phyloP scores from a whole-genome alignment of 352 stramenopile species.

The Phytophthora tubulina region DNA sequence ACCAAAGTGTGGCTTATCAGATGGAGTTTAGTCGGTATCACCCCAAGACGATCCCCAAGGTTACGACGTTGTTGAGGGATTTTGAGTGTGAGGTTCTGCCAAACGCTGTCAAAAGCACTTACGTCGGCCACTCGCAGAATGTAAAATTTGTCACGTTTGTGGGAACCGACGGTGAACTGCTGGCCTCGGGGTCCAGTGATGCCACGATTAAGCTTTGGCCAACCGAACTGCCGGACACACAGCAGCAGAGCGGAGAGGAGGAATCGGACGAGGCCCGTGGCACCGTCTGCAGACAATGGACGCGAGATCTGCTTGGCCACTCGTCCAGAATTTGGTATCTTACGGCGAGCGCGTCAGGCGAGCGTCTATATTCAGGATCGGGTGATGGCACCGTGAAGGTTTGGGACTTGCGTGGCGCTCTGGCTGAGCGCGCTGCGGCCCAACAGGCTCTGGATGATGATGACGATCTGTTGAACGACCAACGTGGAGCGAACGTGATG shows the following conservation, averaged over 20 bases:
- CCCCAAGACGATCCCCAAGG: conserved; percentile 86
- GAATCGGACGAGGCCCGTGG: conserved; percentile 40
- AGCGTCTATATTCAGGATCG: conserved; percentile 81
- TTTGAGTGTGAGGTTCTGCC: conserved; percentile 91
- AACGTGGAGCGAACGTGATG: conserved; percentile 46
- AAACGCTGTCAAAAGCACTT: conserved; percentile 88
- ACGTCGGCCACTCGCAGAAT: conserved; percentile 88
- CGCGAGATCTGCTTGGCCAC: conserved; percentile 75
- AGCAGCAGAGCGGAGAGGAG: conserved; percentile 37
- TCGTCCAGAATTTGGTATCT: conserved; percentile 90
- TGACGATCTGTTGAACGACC: conserved; percentile 40
- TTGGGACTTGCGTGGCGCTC: conserved; percentile 79
- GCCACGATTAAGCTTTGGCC: conserved; percentile 90
- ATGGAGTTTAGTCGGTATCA: conserved; percentile 92
- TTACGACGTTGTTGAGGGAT: conserved; percentile 83
- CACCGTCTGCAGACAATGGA: conserved; percentile 63
- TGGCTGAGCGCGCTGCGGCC: conserved; percentile 50
- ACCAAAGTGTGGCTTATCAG: conserved; percentile 90
- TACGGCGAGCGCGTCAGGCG: conserved; percentile 64
- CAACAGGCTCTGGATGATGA: conserved; percentile 52
- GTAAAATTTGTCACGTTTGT: conserved; percentile 92
- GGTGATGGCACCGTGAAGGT: conserved; percentile 89
- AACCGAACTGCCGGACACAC: conserved; percentile 56
- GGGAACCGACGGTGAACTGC: conserved; percentile 81
- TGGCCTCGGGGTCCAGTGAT: conserved; percentile 89